Percentiles rank a stretch among this genome's conserved stretches.
Conservation (phyloP, 768 basidiomycete genomes). For the Lactarius hatsudake region DNA sequence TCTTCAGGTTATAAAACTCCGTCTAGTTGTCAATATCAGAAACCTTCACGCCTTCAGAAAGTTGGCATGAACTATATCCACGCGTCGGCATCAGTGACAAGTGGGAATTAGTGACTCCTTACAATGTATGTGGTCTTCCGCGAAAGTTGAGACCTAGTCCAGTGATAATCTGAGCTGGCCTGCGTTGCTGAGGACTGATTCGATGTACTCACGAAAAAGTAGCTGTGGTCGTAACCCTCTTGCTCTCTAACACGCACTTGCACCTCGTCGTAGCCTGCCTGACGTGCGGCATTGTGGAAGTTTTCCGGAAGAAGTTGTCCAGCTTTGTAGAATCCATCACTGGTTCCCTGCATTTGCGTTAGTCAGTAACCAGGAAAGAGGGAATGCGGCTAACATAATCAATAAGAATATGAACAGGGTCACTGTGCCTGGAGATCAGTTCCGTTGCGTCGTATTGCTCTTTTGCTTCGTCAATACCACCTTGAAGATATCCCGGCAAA, state of each 20-base stretch:
- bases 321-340: slow-evolving; percentile 79
- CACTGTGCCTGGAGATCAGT: slow-evolving; percentile 61
- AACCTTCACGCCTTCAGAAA: slow-evolving; percentile 68
- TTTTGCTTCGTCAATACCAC: slow-evolving; percentile 73
- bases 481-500: slow-evolving; percentile 83
- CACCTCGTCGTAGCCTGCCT: slow-evolving; percentile 65
- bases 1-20: neutral
- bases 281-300: slow-evolving; percentile 75
- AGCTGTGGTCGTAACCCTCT: slow-evolving; percentile 84
- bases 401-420: slow-evolving; percentile 73
- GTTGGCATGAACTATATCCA: slow-evolving; percentile 73
- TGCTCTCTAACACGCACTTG: slow-evolving; percentile 79
- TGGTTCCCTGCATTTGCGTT: slow-evolving; percentile 55
- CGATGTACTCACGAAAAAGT: slow-evolving; percentile 66
- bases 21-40: neutral
- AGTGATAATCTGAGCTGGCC: neutral
- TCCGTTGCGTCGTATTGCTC: slow-evolving; percentile 79
- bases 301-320: slow-evolving; percentile 89
- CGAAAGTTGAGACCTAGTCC: slow-evolving; percentile 82
- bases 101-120: slow-evolving; percentile 26
- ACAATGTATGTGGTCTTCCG: slow-evolving; percentile 88
- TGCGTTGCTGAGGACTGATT: neutral
- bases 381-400: slow-evolving; percentile 64
- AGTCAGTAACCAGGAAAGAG: neutral
- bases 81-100: slow-evolving; percentile 29